These are phyloP conservation scores for Macaranga tanarius DNA, from an alignment of 441 rosid genomes.

Conservation along the genomic window DNA sequence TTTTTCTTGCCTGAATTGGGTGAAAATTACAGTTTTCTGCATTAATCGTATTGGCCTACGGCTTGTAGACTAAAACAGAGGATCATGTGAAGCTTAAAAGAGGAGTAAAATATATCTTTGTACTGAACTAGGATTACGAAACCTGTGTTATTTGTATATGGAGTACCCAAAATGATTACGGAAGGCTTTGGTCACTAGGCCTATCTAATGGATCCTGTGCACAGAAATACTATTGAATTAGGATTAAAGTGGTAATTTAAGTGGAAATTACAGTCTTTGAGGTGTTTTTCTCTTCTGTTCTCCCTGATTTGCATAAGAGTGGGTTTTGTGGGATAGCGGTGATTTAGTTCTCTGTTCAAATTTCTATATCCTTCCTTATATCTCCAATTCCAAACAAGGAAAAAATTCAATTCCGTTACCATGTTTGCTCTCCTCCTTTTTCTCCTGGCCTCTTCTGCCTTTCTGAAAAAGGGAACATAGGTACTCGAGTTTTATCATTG, in stretches of 20 bases:
- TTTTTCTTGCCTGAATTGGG: background rate
- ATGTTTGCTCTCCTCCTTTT: background rate
- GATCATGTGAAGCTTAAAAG: background rate
- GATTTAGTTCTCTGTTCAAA: background rate
- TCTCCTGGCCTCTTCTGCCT: background rate
- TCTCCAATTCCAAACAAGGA: background rate
- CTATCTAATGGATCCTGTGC: background rate
- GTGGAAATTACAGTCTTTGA: background rate
- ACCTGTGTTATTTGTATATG: background rate
- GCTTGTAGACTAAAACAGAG: background rate
- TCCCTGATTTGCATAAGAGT: slow-evolving; percentile 3
- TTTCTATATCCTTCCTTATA: background rate
- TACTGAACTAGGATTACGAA: background rate
- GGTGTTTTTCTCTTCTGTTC: background rate
- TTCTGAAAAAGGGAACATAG: background rate
- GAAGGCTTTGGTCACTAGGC: background rate
- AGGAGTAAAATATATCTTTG: background rate
- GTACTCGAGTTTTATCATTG: no score
- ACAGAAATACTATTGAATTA: background rate
- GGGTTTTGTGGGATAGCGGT: background rate
- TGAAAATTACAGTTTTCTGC: background rate
- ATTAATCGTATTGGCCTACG: background rate
- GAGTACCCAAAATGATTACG: background rate
- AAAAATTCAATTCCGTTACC: background rate
- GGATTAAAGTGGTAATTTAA: background rate